These are phyloP conservation scores for Lolium perenne DNA, from an alignment of 176 grass and related monocot species.

Conservation along the genomic window DNA sequence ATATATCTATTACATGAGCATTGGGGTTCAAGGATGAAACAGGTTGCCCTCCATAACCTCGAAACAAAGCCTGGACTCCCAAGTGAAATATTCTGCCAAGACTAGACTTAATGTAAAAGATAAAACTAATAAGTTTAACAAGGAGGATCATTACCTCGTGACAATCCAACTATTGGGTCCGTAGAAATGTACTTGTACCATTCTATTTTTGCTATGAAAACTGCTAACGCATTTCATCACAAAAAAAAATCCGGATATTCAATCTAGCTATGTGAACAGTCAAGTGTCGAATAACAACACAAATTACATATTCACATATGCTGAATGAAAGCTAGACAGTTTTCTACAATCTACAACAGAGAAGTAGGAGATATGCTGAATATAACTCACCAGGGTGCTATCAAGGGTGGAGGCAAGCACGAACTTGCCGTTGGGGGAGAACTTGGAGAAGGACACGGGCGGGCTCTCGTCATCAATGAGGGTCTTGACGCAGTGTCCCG, in stretches of 20 bases:
- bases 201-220: not conserved
- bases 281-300: not conserved
- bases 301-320: slow-evolving; percentile 23
- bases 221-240: not conserved
- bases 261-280: not conserved
- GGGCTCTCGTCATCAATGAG: slow-evolving; percentile 90
- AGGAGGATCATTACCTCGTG: not conserved
- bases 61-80: not conserved
- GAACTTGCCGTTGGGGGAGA: slow-evolving; percentile 96
- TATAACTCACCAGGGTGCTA: slow-evolving; percentile 80
- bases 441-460: slow-evolving; percentile 75
- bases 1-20: not conserved
- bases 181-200: not conserved
- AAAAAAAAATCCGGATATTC: not conserved
- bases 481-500: slow-evolving; percentile 87
- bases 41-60: not conserved
- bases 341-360: not conserved
- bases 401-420: slow-evolving; percentile 90
- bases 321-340: not conserved
- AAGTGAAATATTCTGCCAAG: not conserved
- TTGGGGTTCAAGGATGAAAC: slow-evolving; percentile 7
- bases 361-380: slow-evolving; percentile 1
- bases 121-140: not conserved
- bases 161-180: not conserved
- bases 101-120: slow-evolving; percentile 8